These are phyloP conservation scores for Tardiomyces digboiensis DNA, from an alignment of 1,139 yeast genomes.

Conservation along the genomic window DNA sequence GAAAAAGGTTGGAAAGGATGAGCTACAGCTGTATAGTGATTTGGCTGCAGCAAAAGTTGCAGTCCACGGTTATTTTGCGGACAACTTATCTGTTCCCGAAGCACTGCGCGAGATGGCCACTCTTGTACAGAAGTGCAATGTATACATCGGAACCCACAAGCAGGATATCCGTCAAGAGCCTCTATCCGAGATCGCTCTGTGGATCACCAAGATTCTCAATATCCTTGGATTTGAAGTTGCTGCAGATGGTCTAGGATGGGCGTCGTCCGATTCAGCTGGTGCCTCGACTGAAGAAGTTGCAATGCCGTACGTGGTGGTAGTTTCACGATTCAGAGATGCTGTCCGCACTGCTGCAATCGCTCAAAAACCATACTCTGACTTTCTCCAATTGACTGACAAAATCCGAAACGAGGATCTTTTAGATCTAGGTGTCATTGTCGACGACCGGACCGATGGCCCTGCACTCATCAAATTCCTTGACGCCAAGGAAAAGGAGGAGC, in stretches of 20 bases:
- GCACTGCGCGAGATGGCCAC: slow-evolving; percentile 60
- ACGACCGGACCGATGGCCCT: slow-evolving; percentile 69
- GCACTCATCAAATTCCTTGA: slow-evolving; percentile 78
- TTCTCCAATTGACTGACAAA: slow-evolving; percentile 50
- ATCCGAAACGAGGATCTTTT: slow-evolving; percentile 57
- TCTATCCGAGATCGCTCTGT: slow-evolving; percentile 51
- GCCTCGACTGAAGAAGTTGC: slow-evolving; percentile 54
- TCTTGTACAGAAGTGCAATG: slow-evolving; percentile 60
- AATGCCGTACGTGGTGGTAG: slow-evolving; percentile 69
- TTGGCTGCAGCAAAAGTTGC: slow-evolving; percentile 47
- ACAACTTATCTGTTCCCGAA: slow-evolving; percentile 71
- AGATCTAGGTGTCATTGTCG: slow-evolving; percentile 71
- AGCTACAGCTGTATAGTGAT: slow-evolving; percentile 45
- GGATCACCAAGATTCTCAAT: slow-evolving; percentile 59
- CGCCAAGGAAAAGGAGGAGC: slow-evolving; percentile 55
- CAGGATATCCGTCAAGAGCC: slow-evolving; percentile 54
- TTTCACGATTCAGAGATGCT: slow-evolving; percentile 72
- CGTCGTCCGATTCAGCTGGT: slow-evolving; percentile 25
- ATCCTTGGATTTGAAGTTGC: slow-evolving; percentile 71
- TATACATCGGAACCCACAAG: slow-evolving; percentile 50
- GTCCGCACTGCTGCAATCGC: slow-evolving; percentile 67
- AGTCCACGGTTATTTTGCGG: slow-evolving; percentile 76
- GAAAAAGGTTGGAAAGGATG: slow-evolving; percentile 42
- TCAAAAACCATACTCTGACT: slow-evolving; percentile 43
- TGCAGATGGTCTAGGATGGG: slow-evolving; percentile 74